These are phyloP conservation scores for Elaphomyces granulatus DNA, from an alignment of 495 filamentous ascomycete genomes.

Conservation along the genomic window DNA sequence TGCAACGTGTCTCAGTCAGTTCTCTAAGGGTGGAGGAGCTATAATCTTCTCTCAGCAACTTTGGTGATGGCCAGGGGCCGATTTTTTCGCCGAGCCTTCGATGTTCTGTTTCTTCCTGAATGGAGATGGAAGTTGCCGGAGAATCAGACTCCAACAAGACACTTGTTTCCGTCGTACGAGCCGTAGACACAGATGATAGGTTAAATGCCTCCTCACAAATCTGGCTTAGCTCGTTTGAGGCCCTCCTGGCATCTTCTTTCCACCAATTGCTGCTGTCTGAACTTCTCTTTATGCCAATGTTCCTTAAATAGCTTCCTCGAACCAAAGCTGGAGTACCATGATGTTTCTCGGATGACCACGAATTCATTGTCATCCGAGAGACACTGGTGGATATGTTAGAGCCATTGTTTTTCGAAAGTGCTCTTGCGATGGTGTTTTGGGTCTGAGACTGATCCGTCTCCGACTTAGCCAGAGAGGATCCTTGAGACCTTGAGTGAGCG, in stretches of 20 bases:
- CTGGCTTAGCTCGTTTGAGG: conserved; percentile 51
- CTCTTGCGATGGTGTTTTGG: neutral
- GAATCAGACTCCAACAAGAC: conserved; percentile 28
- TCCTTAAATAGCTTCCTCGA: too few relatives aligned
- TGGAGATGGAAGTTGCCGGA: conserved; percentile 37
- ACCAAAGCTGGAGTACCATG: too few relatives aligned
- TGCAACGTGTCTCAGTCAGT: conserved; percentile 39
- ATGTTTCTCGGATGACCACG: too few relatives aligned
- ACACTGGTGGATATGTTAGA: neutral
- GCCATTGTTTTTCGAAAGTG: conserved; percentile 1
- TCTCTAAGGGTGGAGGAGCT: conserved; percentile 36
- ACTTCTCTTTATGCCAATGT: too few relatives aligned
- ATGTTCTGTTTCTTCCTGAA: conserved; percentile 12
- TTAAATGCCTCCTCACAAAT: conserved; percentile 78
- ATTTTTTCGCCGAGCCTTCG: conserved; percentile 1
- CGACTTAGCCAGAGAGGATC: too few relatives aligned
- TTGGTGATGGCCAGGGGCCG: conserved; percentile 7
- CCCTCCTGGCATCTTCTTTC: conserved; percentile 46
- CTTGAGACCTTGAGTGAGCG: too few relatives aligned
- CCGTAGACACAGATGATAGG: conserved; percentile 43
- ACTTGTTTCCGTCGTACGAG: conserved; percentile 28
- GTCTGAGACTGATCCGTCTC: conserved; percentile 6
- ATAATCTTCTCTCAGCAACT: conserved; percentile 14
- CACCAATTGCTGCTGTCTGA: conserved; percentile 35
- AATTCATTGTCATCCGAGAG: too few relatives aligned